Evolutionary conservation across 139 green algal genomes (phyloP).

Genomic region (Coelastrella sp.): DNA sequence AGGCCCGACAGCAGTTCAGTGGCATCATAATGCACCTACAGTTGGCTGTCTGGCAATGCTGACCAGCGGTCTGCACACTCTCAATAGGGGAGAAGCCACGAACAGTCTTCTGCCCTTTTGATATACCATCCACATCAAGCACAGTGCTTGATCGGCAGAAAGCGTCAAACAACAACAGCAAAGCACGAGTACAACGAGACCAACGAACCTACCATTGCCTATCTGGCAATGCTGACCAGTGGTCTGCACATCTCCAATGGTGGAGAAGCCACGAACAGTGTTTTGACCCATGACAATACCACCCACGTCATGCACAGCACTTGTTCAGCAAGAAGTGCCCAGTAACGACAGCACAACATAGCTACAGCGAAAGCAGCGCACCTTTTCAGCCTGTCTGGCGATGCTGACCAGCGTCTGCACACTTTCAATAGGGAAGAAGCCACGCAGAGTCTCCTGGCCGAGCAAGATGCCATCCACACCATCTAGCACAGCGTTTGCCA

Average conservation of each 20-base stretch:
- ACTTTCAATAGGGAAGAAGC: constrained; percentile 80
- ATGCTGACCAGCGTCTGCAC: constrained; percentile 77
- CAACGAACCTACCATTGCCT: too few species aligned
- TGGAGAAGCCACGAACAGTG: constrained; percentile 81
- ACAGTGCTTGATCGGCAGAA: too few species aligned
- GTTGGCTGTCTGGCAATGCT: constrained; percentile 37
- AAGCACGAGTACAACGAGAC: too few species aligned
- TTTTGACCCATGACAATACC: constrained; percentile 87
- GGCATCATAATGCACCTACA: too few species aligned
- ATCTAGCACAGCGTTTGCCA: constrained; percentile 94
- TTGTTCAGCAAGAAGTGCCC: too few species aligned
- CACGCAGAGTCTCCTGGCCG: constrained; percentile 78
- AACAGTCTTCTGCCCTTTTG: constrained; percentile 83
- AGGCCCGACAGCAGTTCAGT: too few species aligned
- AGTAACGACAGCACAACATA: too few species aligned
- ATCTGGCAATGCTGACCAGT: constrained; percentile 55
- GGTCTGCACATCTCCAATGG: constrained; percentile 83
- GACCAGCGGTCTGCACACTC: constrained; percentile 80
- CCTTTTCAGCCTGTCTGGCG: constrained; percentile 41
- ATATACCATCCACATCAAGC: constrained; percentile 90
- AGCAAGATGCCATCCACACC: constrained; percentile 93
- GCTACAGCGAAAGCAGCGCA: not conserved
- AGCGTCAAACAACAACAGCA: too few species aligned
- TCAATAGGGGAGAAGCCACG: constrained; percentile 82
- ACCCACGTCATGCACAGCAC: constrained; percentile 91